Percentiles rank a stretch among this genome's conserved stretches.
These are phyloP conservation scores for Penicillium capsulatum DNA, from an alignment of 2,329 filamentous ascomycete genomes.

Conservation along the genomic window DNA sequence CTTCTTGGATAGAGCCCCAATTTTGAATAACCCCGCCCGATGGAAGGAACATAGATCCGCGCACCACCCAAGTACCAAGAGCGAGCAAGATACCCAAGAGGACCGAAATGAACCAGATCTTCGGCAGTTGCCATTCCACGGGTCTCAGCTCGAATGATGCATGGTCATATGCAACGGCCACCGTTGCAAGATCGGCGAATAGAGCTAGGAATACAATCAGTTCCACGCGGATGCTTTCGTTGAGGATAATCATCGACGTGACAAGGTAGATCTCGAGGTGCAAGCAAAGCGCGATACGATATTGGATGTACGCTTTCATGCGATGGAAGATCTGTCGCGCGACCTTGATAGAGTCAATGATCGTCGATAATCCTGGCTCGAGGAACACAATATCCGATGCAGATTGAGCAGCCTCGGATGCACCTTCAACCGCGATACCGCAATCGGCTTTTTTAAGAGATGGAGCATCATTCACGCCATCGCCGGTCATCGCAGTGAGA, in stretches of 20 bases:
- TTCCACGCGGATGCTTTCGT: slow-evolving; percentile 69
- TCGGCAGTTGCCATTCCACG: slow-evolving; percentile 76
- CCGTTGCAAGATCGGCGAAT: slow-evolving; percentile 75
- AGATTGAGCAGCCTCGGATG: slow-evolving; percentile 68
- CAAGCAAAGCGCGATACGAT: slow-evolving; percentile 70
- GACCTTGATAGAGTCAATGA: slow-evolving; percentile 69
- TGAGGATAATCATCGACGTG: slow-evolving; percentile 74
- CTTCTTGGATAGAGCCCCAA: slow-evolving; percentile 69
- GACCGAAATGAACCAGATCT: slow-evolving; percentile 68
- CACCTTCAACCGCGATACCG: slow-evolving; percentile 68
- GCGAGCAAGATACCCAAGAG: slow-evolving; percentile 64
- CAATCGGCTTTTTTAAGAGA: slow-evolving; percentile 71
- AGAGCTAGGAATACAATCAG: slow-evolving; percentile 75
- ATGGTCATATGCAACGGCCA: slow-evolving; percentile 78
- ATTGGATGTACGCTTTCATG: slow-evolving; percentile 75
- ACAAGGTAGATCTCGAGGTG: slow-evolving; percentile 73
- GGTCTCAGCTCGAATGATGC: slow-evolving; percentile 72
- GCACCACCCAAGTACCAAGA: slow-evolving; percentile 68
- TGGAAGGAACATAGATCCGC: slow-evolving; percentile 64
- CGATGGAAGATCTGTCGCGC: slow-evolving; percentile 72
- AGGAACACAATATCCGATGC: slow-evolving; percentile 72
- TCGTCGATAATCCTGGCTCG: slow-evolving; percentile 66
- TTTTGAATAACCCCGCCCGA: slow-evolving; percentile 70
- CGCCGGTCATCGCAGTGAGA: slow-evolving; percentile 70
- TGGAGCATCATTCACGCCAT: slow-evolving; percentile 70